Evolutionary conservation across 768 basidiomycete genomes (phyloP).

Genomic region (Suillus sp.): DNA sequence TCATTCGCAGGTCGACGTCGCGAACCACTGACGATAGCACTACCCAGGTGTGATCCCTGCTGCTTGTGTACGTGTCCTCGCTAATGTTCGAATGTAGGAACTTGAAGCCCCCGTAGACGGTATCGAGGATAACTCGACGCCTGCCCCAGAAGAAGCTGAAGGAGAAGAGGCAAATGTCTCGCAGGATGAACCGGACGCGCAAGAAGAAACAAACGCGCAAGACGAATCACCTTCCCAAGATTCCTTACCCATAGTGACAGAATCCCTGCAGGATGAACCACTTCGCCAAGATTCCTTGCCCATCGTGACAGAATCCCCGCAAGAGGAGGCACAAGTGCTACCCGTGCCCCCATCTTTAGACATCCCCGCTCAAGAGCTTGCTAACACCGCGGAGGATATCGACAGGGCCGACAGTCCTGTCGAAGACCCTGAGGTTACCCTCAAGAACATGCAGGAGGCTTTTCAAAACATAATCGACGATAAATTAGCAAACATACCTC

Average conservation of each 20-base stretch:
- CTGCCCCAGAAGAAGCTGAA: neutral
- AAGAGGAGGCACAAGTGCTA: neutral
- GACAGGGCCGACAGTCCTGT: constrained; percentile 1
- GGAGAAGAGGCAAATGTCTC: neutral
- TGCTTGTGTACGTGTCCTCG: too few species aligned
- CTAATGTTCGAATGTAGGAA: constrained; percentile 2
- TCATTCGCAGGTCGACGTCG: neutral
- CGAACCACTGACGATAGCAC: neutral
- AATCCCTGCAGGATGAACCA: neutral
- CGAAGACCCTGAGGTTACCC: neutral
- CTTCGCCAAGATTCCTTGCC: constrained; percentile 1
- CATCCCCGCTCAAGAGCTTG: neutral
- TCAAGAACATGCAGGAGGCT: constrained; percentile 2
- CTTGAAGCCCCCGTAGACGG: neutral
- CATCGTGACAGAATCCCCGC: neutral
- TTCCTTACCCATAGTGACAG: neutral
- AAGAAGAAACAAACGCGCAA: neutral
- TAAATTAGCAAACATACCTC: constrained; percentile 8
- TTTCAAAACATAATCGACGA: constrained; percentile 7
- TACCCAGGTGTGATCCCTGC: neutral
- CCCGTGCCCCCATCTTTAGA: neutral
- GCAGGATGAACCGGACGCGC: neutral
- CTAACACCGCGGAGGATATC: neutral
- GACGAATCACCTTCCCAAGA: neutral
- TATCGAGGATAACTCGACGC: neutral